A percentile compares a stretch with the other conserved stretches of the same genome.
These are phyloP conservation scores for Lavandula angustifolia DNA, from an alignment of 257 asterid genomes.

Conservation along the genomic window DNA sequence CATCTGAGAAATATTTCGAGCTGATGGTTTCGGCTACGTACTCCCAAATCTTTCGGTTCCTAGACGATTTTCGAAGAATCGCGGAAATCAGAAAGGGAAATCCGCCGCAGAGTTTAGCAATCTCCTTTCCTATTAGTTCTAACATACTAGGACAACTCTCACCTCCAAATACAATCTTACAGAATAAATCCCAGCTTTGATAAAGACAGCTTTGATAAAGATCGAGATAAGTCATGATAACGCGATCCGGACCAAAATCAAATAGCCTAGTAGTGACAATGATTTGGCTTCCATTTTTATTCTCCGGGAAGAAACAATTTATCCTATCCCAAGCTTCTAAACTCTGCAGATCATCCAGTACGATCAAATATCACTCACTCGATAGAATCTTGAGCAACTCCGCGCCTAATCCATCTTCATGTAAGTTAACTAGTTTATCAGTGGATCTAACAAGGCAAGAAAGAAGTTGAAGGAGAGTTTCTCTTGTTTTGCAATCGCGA, in stretches of 20 bases:
- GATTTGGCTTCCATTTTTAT: not conserved
- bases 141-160: not conserved
- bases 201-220: slow-evolving; percentile 10
- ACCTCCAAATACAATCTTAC: slow-evolving; percentile 8
- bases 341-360: slow-evolving; percentile 11
- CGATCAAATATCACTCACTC: not conserved
- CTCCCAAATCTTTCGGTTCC: not conserved
- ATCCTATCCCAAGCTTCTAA: not conserved
- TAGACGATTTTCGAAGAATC: slow-evolving; percentile 5
- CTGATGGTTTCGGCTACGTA: not conserved
- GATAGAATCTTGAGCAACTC: not conserved
- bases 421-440: not conserved
- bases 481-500: not conserved
- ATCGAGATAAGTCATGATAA: not conserved
- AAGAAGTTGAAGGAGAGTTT: not conserved
- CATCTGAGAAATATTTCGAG: not conserved
- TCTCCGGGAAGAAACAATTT: not conserved
- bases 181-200: slow-evolving; percentile 13
- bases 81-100: slow-evolving; percentile 8
- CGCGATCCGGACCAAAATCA: no score
- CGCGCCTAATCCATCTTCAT: not conserved
- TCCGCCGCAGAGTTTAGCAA: slow-evolving; percentile 10
- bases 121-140: not conserved
- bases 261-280: slow-evolving; percentile 8
- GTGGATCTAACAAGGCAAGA: not conserved